phyloP scores from a whole-genome alignment of 1,139 yeast species.

The Candida frijolesensis region DNA sequence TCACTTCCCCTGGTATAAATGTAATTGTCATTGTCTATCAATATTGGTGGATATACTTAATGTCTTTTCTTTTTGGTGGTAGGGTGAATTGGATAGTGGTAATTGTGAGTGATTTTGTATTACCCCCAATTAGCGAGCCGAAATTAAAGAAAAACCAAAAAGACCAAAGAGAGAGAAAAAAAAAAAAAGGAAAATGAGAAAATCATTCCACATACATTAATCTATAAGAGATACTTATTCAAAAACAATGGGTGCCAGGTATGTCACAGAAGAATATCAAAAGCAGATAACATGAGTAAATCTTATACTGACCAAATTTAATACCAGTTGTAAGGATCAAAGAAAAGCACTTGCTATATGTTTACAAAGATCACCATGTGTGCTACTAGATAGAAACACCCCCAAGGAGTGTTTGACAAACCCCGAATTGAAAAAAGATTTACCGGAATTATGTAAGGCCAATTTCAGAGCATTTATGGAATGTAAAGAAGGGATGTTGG shows the following conservation, averaged over 20 bases:
- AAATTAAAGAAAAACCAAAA: neutral
- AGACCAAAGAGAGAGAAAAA: too few species aligned
- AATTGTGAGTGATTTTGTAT: too few species aligned
- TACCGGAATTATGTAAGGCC: conserved; percentile 88
- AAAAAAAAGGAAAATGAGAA: conserved; percentile 2
- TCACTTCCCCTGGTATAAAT: conserved; percentile 87
- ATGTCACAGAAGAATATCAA: conserved; percentile 20
- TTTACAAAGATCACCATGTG: conserved; percentile 95
- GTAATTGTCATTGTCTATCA: conserved; percentile 54
- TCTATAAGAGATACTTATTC: neutral
- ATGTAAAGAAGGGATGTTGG: conserved; percentile 82
- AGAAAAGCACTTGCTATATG: conserved; percentile 92
- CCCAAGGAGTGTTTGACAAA: conserved; percentile 87
- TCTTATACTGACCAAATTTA: neutral
- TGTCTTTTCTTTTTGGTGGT: too few species aligned
- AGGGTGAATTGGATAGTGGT: too few species aligned
- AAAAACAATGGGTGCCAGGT: conserved; percentile 34
- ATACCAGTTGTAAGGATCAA: conserved; percentile 82
- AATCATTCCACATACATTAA: conserved; percentile 1
- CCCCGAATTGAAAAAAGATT: conserved; percentile 70
- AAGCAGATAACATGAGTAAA: neutral
- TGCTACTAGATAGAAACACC: conserved; percentile 81
- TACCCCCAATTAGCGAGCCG: too few species aligned
- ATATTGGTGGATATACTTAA: too few species aligned
- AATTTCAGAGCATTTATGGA: conserved; percentile 85